Base-by-base conservation (phyloP, 176 grass and related monocot genomes). In the Echinochloa phyllopogon region DNA sequence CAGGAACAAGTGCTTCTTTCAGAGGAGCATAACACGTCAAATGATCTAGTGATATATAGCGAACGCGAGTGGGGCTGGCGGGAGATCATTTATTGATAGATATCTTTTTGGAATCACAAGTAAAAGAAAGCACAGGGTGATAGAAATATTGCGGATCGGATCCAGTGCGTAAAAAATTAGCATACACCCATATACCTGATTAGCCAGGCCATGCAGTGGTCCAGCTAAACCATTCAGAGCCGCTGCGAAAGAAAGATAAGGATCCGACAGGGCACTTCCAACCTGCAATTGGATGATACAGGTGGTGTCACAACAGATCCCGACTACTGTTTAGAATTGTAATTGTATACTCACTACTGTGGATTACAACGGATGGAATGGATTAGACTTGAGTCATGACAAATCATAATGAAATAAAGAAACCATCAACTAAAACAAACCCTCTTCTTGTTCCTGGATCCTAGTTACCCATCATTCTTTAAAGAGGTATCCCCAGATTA, bases 171-270 rank as follows among this genome's bases (percentile, higher is more conserved):
- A 37, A 77, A 37, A 77, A 78, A 89, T 41, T 49, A 77, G 58
- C 13, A 23, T 87, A 33, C 29, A 33, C 29, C 29, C 29, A 1
- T 2, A 33, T 33, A 99, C 96, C 93, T 99, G 96, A 85, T 99
- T 99, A 66, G 96, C 96, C 53, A 99, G 88, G 64, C 93, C 96
- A 49, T 99, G 96, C 42, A 99, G 90, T 2, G 96, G 96, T 7
- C 96, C 96, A 65, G 96, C 96, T 74, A 99, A 90, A 84, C 96
- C 96, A 72, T 99, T 99, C 12, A 96, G 76, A 76, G 96, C 96
- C 4, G 93, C 96, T 47, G 96, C 93, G 71, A 96, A 99, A 66
- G 93, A 96, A 85, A 99, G 89, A 41, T 96, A 99, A 56, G 93
- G 93, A 81, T 99, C 96, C 81, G 96, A 96, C 76, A 99, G 85